Conservation (phyloP, 2,329 filamentous ascomycete genomes). For the Penicillium thymicola region DNA sequence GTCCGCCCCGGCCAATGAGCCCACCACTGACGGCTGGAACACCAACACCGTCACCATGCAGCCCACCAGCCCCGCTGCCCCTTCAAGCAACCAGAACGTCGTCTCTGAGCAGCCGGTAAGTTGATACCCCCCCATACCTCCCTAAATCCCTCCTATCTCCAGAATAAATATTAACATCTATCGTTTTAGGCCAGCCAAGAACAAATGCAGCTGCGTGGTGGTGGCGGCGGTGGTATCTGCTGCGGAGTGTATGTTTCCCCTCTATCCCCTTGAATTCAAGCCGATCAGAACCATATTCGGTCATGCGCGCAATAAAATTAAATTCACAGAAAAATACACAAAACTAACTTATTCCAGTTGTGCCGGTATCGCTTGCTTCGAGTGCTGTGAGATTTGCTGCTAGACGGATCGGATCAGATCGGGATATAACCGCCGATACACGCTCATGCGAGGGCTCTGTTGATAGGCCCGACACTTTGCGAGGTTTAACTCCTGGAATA, state of each 20-base stretch:
- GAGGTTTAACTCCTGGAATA: background rate
- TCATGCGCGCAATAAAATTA: background rate
- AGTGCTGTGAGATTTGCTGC: conserved; percentile 36
- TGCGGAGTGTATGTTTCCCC: conserved; percentile 32
- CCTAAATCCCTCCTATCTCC: background rate
- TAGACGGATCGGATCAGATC: conserved; percentile 15
- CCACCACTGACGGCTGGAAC: conserved; percentile 28
- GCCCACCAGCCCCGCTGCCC: conserved; percentile 31
- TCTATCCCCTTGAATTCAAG: background rate
- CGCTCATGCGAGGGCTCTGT: background rate
- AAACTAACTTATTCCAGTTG: conserved; percentile 22
- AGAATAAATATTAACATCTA: conserved; percentile 4
- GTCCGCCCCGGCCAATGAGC: conserved; percentile 26
- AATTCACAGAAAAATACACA: background rate
- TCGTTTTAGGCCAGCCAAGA: conserved; percentile 21
- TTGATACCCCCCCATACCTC: background rate
- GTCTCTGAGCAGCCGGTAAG: conserved; percentile 33
- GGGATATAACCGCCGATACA: background rate
- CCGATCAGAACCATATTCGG: background rate
- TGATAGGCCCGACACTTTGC: background rate
- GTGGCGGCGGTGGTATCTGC: conserved; percentile 31
- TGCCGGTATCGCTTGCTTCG: conserved; percentile 34
- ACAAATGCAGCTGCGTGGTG: conserved; percentile 34
- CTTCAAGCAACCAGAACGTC: conserved; percentile 23
- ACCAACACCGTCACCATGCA: conserved; percentile 33